These are phyloP conservation scores for Saccharomyces hybrid DNA, from an alignment of 1,139 yeast species.

Conservation along the genomic window DNA sequence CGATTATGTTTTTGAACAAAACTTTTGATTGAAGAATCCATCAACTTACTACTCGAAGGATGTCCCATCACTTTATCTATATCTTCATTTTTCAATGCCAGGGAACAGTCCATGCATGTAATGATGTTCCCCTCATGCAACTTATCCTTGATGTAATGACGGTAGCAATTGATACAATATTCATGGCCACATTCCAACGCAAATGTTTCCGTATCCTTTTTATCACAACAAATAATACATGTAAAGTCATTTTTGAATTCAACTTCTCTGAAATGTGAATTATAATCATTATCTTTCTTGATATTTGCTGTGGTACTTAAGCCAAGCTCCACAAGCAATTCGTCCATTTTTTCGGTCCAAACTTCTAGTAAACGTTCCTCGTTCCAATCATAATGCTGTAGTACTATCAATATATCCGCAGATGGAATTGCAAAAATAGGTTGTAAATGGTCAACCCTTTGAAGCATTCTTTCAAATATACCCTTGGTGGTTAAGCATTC, in stretches of 20 bases:
- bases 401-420: slow-evolving; percentile 38
- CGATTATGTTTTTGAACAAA: slow-evolving; percentile 47
- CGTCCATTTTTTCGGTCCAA: slow-evolving; percentile 48
- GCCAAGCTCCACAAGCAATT: slow-evolving; percentile 44
- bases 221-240: slow-evolving; percentile 70
- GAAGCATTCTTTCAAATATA: slow-evolving; percentile 24
- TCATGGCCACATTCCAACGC: slow-evolving; percentile 60
- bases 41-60: slow-evolving; percentile 25
- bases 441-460: slow-evolving; percentile 22
- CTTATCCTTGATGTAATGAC: slow-evolving; percentile 46
- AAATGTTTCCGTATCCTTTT: slow-evolving; percentile 37
- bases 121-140: slow-evolving; percentile 50
- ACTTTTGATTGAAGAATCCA: slow-evolving; percentile 37
- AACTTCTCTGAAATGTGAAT: slow-evolving; percentile 13
- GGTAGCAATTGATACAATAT: slow-evolving; percentile 63
- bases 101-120: slow-evolving; percentile 52
- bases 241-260: slow-evolving; percentile 32
- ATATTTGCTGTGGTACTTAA: slow-evolving; percentile 26
- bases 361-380: slow-evolving; percentile 61
- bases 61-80: slow-evolving; percentile 33
- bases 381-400: slow-evolving; percentile 66
- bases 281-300: slow-evolving; percentile 6
- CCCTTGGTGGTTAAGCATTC: slow-evolving; percentile 28
- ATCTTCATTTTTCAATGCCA: slow-evolving; percentile 30
- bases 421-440: slow-evolving; percentile 25